These are phyloP conservation scores for Ustilago sp. DNA, from an alignment of 1,284 basidiomycete species.

Conservation along the genomic window DNA sequence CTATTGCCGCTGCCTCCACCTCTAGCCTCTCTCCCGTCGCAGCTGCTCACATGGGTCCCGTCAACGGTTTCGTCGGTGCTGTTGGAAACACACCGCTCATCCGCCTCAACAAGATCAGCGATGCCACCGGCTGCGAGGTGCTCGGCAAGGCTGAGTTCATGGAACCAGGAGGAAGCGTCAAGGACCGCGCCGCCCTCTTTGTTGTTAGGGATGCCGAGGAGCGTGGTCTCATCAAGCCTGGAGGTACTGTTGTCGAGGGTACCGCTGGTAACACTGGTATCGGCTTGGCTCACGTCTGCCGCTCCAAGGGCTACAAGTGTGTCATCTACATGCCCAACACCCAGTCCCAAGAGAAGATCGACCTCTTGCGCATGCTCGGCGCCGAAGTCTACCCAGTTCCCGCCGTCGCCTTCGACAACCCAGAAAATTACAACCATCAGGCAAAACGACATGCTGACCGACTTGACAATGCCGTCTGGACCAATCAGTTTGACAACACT, in stretches of 20 bases:
- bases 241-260: constrained; percentile 96
- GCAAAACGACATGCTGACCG: constrained; percentile 86
- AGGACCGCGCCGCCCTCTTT: constrained; percentile 94
- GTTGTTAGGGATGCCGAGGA: constrained; percentile 90
- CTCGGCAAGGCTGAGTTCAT: constrained; percentile 97
- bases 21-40: constrained; percentile 52
- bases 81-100: constrained; percentile 93
- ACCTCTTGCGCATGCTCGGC: constrained; percentile 94
- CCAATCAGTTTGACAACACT: constrained; percentile 98
- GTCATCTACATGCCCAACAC: constrained; percentile 99
- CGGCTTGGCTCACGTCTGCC: constrained; percentile 90
- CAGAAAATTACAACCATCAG: constrained; percentile 98
- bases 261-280: constrained; percentile 99
- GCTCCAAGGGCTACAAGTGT: constrained; percentile 92
- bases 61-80: constrained; percentile 84
- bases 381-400: constrained; percentile 96
- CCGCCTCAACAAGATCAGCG: constrained; percentile 76
- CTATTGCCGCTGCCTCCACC: constrained; percentile 22
- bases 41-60: constrained; percentile 58
- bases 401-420: constrained; percentile 95
- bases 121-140: constrained; percentile 87
- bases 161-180: constrained; percentile 98
- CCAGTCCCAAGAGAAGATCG: constrained; percentile 95
- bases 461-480: constrained; percentile 95
- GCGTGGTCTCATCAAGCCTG: constrained; percentile 80